A percentile compares a stretch with the other conserved stretches of the same genome.
These are phyloP conservation scores for Phytopythium chamaehyphon DNA, from an alignment of 352 stramenopile species.

Conservation along the genomic window DNA sequence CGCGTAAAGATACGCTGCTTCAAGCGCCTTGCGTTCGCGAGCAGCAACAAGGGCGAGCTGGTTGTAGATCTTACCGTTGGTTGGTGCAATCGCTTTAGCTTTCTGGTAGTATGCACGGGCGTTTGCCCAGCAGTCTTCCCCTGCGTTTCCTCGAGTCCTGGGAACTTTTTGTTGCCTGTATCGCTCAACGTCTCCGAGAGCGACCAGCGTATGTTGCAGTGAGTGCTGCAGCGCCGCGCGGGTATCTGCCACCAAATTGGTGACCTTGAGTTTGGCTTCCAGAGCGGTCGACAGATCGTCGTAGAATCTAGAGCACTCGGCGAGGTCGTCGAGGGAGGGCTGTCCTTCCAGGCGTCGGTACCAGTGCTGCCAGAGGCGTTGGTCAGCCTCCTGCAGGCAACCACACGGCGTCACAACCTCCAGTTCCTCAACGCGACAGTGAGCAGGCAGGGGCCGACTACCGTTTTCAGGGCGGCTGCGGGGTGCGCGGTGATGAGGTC, in stretches of 20 bases:
- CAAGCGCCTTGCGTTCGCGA: conserved; percentile 22
- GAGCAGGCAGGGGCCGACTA: conserved; percentile 4
- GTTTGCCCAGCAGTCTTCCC: conserved; percentile 19
- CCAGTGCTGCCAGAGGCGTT: conserved; percentile 63
- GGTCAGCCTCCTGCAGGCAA: conserved; percentile 32
- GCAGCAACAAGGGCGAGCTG: conserved; percentile 46
- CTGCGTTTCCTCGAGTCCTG: background rate
- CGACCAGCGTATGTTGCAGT: conserved; percentile 41
- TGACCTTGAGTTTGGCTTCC: conserved; percentile 9
- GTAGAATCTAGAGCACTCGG: conserved; percentile 24
- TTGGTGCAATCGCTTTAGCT: conserved; percentile 31
- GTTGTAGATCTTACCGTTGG: conserved; percentile 57
- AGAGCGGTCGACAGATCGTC: conserved; percentile 14
- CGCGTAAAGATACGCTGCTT: conserved; percentile 41
- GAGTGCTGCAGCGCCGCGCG: conserved; percentile 22
- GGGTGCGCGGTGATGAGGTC: conserved; percentile 35
- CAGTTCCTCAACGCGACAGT: background rate
- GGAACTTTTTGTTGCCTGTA: conserved; percentile 29
- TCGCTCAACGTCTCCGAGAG: conserved; percentile 40
- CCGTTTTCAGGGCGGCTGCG: conserved; percentile 26
- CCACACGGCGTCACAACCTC: conserved; percentile 1
- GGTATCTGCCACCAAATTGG: conserved; percentile 5
- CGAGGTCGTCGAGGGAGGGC: background rate
- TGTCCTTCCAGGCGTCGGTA: conserved; percentile 46
- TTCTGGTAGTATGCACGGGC: conserved; percentile 30